Evolutionary conservation across 192 early-diverging fungal species (phyloP).

Genomic region (Entomortierella lignicola): DNA sequence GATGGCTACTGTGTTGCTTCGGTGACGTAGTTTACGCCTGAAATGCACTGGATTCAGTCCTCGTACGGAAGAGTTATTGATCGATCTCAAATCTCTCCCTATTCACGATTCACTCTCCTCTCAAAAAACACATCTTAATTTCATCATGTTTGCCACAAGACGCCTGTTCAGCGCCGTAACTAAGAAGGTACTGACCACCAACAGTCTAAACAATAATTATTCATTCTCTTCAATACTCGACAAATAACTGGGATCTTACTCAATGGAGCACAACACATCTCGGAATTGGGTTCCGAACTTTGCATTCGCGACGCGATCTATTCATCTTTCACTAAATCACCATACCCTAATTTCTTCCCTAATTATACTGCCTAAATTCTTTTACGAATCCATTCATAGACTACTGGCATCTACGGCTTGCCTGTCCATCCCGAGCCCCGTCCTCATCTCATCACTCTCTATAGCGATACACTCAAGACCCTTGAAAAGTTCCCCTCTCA

Average conservation of each 20-base stretch:
- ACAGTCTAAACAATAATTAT: neutral
- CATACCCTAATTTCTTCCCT: neutral
- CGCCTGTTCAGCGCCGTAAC: slow-evolving; percentile 47
- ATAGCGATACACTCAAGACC: slow-evolving; percentile 81
- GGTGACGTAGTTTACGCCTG: too few species aligned
- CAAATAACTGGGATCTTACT: neutral
- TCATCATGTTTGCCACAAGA: slow-evolving; percentile 50
- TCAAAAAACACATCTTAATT: too few species aligned
- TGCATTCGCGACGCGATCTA: neutral
- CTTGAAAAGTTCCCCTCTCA: slow-evolving; percentile 77
- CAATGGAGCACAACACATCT: too few species aligned
- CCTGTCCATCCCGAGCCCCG: slow-evolving; percentile 89
- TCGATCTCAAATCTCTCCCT: slow-evolving; percentile 12
- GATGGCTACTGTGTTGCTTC: too few species aligned
- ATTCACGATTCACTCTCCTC: neutral
- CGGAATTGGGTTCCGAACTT: slow-evolving; percentile 11
- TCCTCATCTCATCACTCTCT: slow-evolving; percentile 85
- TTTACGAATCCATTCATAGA: slow-evolving; percentile 31
- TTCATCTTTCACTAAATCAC: neutral
- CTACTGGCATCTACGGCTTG: slow-evolving; percentile 89
- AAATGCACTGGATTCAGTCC: too few species aligned
- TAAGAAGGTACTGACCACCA: slow-evolving; percentile 36
- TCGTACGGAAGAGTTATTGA: neutral
- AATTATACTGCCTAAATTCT: neutral
- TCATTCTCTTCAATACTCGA: neutral